These are phyloP conservation scores for Quercus ilex DNA, from an alignment of 306 rosid genomes.

Conservation along the genomic window DNA sequence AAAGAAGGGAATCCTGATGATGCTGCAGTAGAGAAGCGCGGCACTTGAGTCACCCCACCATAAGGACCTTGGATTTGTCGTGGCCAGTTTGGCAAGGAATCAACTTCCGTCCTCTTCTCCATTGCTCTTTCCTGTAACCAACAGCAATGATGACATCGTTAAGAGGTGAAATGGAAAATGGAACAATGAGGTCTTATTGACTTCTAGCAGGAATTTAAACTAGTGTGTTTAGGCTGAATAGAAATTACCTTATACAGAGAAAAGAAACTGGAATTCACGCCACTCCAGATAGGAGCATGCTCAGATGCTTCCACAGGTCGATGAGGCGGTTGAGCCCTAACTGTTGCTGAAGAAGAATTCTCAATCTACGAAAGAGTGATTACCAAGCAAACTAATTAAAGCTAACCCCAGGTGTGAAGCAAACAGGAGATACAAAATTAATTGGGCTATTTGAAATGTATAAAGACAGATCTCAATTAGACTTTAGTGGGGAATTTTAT, in stretches of 20 bases:
- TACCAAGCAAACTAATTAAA: background rate
- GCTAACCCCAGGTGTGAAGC: background rate
- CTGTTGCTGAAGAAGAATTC: slow-evolving; percentile 47
- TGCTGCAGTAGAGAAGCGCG: slow-evolving; percentile 91
- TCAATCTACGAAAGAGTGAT: slow-evolving; percentile 36
- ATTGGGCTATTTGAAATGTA: background rate
- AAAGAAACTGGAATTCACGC: slow-evolving; percentile 38
- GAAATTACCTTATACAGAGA: slow-evolving; percentile 50
- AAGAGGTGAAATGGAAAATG: background rate
- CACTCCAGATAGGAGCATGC: slow-evolving; percentile 45
- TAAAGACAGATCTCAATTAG: background rate
- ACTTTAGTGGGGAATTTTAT: background rate
- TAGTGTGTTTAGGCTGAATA: background rate
- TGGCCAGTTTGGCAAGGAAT: slow-evolving; percentile 51
- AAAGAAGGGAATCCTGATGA: slow-evolving; percentile 99
- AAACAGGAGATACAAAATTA: background rate
- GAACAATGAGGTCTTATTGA: background rate
- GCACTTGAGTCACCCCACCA: slow-evolving; percentile 44
- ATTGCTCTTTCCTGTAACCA: slow-evolving; percentile 74
- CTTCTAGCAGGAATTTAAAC: background rate
- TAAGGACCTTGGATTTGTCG: slow-evolving; percentile 56
- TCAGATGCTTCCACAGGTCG: slow-evolving; percentile 42
- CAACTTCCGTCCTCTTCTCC: slow-evolving; percentile 59
- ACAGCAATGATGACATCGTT: background rate
- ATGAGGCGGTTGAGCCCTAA: slow-evolving; percentile 36